phyloP scores from a whole-genome alignment of 768 basidiomycete species.

The Tylopilus rubrobrunneus region DNA sequence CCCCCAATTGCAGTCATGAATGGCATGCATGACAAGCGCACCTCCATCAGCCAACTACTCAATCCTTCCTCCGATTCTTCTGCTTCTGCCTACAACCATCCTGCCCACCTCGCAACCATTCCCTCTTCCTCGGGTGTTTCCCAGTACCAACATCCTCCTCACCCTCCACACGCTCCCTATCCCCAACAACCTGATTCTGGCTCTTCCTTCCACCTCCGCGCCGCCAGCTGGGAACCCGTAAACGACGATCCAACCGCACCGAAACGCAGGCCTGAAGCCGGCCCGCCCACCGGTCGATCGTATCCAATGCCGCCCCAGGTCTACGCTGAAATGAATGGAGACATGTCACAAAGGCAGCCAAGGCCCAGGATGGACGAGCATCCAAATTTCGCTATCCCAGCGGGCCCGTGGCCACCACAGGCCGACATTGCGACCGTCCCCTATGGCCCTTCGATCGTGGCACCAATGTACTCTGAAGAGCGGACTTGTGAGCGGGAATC shows the following conservation, averaged over 20 bases:
- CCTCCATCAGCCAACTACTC: slow-evolving; percentile 48
- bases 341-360: slow-evolving; percentile 26
- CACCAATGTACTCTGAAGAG: slow-evolving; percentile 55
- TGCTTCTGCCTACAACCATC: slow-evolving; percentile 32
- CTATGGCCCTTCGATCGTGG: slow-evolving; percentile 43
- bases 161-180: slow-evolving; percentile 25
- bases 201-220: slow-evolving; percentile 51
- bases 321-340: slow-evolving; percentile 33
- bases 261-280: slow-evolving; percentile 34
- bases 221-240: slow-evolving; percentile 53
- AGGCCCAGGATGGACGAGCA: slow-evolving; percentile 32
- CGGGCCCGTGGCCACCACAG: slow-evolving; percentile 32
- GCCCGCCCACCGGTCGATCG: slow-evolving; percentile 31
- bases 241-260: slow-evolving; percentile 35
- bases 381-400: slow-evolving; percentile 27
- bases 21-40: slow-evolving; percentile 46
- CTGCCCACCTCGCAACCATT: slow-evolving; percentile 28
- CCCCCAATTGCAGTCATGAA: slow-evolving; percentile 34
- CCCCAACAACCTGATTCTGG: slow-evolving; percentile 27
- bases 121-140: slow-evolving; percentile 21
- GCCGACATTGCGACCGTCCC: slow-evolving; percentile 31
- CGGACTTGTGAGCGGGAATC: slow-evolving; percentile 44
- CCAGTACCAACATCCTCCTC: slow-evolving; percentile 29
- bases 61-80: slow-evolving; percentile 44
- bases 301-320: slow-evolving; percentile 33